These are phyloP conservation scores for Ambrosia trifida DNA, from an alignment of 129 eudicot species.

Conservation along the genomic window DNA sequence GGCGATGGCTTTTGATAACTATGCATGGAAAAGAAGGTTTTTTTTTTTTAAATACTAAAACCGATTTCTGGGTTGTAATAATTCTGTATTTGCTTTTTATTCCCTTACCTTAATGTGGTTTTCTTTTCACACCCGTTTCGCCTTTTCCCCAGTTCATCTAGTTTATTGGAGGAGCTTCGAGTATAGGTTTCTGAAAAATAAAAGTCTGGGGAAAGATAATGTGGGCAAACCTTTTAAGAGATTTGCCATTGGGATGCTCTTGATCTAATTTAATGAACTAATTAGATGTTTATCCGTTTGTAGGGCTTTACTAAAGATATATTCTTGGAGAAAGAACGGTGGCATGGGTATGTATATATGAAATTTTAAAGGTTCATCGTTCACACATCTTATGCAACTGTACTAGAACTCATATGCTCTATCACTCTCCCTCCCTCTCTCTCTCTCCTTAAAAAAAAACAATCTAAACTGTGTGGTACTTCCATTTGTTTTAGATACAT, in stretches of 20 bases:
- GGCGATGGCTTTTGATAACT: too few relatives aligned
- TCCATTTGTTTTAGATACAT: conserved; percentile 15
- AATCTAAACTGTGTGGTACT: neutral
- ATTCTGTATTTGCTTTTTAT: neutral
- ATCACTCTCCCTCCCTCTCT: conserved; percentile 9
- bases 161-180: conserved; percentile 1
- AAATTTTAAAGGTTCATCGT: conserved; percentile 13
- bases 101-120: neutral
- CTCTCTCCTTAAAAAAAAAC: neutral
- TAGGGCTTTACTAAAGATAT: conserved; percentile 98
- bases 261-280: conserved; percentile 18
- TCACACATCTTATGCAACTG: neutral
- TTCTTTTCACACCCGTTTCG: neutral
- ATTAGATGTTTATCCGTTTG: conserved; percentile 15
- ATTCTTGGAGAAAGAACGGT: conserved; percentile 77
- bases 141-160: neutral
- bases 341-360: conserved; percentile 84
- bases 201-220: neutral
- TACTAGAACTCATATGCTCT: neutral
- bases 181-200: neutral
- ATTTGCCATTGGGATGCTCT: neutral
- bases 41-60: neutral
- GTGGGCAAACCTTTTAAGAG: neutral
- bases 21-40: neutral
- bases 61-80: neutral